phyloP scores from a whole-genome alignment of 2,329 filamentous ascomycete species.

The Chrysosporium queenslandicum region DNA sequence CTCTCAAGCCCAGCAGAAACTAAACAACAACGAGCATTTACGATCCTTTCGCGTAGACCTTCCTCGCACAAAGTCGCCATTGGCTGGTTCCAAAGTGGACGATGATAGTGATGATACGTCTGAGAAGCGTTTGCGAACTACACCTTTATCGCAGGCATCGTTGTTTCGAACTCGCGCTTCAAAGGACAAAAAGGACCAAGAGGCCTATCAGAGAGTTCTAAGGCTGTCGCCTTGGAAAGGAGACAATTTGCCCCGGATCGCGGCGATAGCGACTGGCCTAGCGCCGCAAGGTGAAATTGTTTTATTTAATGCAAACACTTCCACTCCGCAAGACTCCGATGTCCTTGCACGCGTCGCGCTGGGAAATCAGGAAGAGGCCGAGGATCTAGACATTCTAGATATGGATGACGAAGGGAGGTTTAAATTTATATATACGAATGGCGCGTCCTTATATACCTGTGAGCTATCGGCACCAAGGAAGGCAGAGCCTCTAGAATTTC shows the following conservation, averaged over 20 bases:
- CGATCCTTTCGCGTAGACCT: constrained; percentile 59
- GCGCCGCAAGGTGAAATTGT: constrained; percentile 67
- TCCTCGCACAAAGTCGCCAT: constrained; percentile 28
- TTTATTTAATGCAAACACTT: constrained; percentile 59
- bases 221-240: constrained; percentile 47
- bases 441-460: constrained; percentile 61
- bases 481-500: constrained; percentile 32
- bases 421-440: constrained; percentile 67
- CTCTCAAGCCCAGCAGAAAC: constrained; percentile 57
- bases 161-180: constrained; percentile 38
- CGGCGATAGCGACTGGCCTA: constrained; percentile 68
- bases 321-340: constrained; percentile 42
- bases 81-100: constrained; percentile 17
- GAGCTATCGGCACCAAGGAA: constrained; percentile 45
- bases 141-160: constrained; percentile 40
- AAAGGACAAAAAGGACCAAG: constrained; percentile 38
- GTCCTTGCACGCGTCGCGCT: constrained; percentile 47
- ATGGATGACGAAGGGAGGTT: constrained; percentile 41
- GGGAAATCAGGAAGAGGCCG: constrained; percentile 43
- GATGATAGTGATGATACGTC: constrained; percentile 20
- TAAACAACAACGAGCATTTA: constrained; percentile 75
- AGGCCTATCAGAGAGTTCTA: constrained; percentile 51
- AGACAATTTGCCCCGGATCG: constrained; percentile 52
- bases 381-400: constrained; percentile 36
- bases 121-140: constrained; percentile 25